Conservation (phyloP, 129 eudicot genomes). For the Lactuca sativa region DNA sequence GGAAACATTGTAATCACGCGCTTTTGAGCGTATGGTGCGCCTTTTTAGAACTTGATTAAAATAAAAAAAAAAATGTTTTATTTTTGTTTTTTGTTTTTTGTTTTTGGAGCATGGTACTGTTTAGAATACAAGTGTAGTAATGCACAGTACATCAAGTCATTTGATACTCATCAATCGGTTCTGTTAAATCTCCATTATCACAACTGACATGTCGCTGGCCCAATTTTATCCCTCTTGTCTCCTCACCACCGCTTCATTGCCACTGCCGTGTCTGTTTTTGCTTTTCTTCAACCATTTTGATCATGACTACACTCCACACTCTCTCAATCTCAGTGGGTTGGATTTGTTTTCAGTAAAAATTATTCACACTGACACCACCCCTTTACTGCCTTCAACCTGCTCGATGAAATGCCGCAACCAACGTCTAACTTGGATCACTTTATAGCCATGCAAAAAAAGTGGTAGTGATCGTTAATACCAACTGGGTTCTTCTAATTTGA, state of each 20-base stretch:
- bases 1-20: too few relatives aligned
- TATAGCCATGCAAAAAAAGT: not conserved
- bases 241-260: slow-evolving; percentile 23
- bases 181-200: slow-evolving; percentile 18
- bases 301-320: not conserved
- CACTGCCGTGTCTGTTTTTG: not conserved
- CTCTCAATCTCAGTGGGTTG: not conserved
- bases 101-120: not conserved
- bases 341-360: not conserved
- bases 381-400: not conserved
- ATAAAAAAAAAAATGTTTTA: not conserved
- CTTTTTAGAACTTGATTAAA: too few relatives aligned
- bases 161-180: slow-evolving; percentile 34
- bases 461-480: not conserved
- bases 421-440: not conserved
- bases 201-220: slow-evolving; percentile 26
- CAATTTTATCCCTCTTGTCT: slow-evolving; percentile 27
- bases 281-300: not conserved
- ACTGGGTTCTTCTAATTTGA: not conserved
- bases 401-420: slow-evolving; percentile 26
- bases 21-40: too few relatives aligned
- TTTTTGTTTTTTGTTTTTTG: not conserved
- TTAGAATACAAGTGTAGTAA: not conserved
- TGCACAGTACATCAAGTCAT: slow-evolving; percentile 28
- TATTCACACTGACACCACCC: not conserved